Evolutionary conservation across 1,139 yeast species (phyloP), one percentile per base, ranked within the genome.

Genomic region (Oligophagozyma castellii): DNA sequence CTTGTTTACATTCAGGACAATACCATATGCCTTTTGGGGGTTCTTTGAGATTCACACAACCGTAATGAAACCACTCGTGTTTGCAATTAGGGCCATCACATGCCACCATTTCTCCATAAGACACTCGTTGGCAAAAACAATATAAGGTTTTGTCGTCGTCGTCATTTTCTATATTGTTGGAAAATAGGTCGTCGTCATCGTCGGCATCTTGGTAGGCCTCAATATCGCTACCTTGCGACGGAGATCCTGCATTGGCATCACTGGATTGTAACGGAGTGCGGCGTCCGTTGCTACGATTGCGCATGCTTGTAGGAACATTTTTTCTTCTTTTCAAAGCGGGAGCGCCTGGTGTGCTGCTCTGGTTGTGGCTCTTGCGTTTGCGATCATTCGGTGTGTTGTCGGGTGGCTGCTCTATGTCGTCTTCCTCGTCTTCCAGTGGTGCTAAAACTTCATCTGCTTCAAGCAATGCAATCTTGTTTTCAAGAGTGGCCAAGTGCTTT

Each of bases 361-460:
- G 27, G 2, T 43, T 28, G 14, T 34, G 34, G 2, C 42, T 36
- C 28, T 45, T 41, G 22, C 45, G 37, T 28, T 39, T 44, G 29
- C 40, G 36, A 16, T 42, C 49, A 18, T 35, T 32, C 6, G 34
- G 19, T n/a, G 24, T 13, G 14, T 15, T 11, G 19, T 47, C 53
- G 7, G 38, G 29, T 4, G 40, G 56, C 13, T 51, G 52, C 11
- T 53, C 56, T 8, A 40, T 46, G 14, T 48, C 45, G 12, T 53
- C 59, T 12, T 57, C 63, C 14, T 48, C 45, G 12, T 53, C 59
- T 12, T 57, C 63, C 14, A 68, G 55, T 1, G 71, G 69, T 1
- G 92, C 86, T 28, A 84, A 55, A 23, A 78, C 59, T 12, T 93
- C 95, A 34, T 81, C 95, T 28, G 70, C 64, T 43, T 80, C 93